phyloP scores from a whole-genome alignment of 306 rosid species.

The Benincasa hispida region DNA sequence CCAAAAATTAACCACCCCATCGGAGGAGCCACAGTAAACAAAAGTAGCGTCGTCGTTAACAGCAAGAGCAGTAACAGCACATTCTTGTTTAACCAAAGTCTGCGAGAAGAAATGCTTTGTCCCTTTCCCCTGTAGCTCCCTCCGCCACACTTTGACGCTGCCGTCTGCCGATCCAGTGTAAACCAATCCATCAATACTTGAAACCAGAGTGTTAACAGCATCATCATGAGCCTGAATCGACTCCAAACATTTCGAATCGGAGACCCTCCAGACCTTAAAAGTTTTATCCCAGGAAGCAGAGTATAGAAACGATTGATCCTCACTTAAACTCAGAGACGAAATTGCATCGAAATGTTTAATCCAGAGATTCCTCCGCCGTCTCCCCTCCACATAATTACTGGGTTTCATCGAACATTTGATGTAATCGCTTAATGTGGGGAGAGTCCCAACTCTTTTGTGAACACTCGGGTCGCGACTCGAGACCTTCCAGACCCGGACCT shows the following conservation, averaged over 20 bases:
- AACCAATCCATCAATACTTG: constrained; percentile 41
- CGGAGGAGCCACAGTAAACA: constrained; percentile 62
- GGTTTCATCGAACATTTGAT: constrained; percentile 59
- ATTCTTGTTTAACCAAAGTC: constrained; percentile 56
- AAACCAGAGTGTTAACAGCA: constrained; percentile 60
- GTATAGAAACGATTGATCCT: constrained; percentile 44
- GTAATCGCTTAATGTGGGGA: constrained; percentile 54
- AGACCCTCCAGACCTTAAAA: constrained; percentile 67
- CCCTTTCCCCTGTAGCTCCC: constrained; percentile 69
- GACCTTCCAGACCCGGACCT: constrained; percentile 65
- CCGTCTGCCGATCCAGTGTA: constrained; percentile 91
- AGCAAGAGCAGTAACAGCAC: constrained; percentile 61
- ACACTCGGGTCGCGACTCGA: constrained; percentile 20
- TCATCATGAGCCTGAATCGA: constrained; percentile 75
- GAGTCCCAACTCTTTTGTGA: constrained; percentile 49
- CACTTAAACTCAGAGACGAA: constrained; percentile 53
- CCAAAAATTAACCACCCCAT: constrained; percentile 70
- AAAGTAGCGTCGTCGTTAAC: constrained; percentile 23
- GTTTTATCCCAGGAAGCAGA: constrained; percentile 93
- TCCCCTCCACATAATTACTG: constrained; percentile 63
- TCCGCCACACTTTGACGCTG: constrained; percentile 65
- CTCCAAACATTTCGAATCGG: constrained; percentile 67
- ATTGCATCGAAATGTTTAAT: constrained; percentile 77
- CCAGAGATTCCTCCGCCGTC: constrained; percentile 39
- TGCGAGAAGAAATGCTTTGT: constrained; percentile 77